Evolutionary conservation across 495 filamentous ascomycete genomes (phyloP), one percentile per base, ranked within the genome.

Genomic region (Xylaria telfairii): DNA sequence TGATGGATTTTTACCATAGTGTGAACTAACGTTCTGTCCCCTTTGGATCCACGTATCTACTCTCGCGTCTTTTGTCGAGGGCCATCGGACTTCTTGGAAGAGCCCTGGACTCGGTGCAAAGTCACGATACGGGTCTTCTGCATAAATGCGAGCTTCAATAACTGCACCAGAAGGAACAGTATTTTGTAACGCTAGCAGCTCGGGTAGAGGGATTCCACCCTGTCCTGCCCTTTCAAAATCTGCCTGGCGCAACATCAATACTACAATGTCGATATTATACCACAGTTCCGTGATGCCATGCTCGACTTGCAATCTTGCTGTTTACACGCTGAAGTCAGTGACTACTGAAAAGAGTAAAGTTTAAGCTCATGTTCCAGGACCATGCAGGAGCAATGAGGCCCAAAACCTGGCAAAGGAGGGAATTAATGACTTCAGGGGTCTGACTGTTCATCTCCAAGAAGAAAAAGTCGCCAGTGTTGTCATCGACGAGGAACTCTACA

Each of bases 401-500:
- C n/a, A n/a, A n/a, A n/a, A n/a, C n/a, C n/a, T n/a, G n/a, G n/a
- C n/a, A n/a, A n/a, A n/a, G n/a, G n/a, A n/a, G n/a, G n/a, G n/a
- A n/a, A n/a, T n/a, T n/a, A n/a, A n/a, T n/a, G n/a, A n/a, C n/a
- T n/a, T n/a, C n/a, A n/a, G n/a, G n/a, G n/a, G n/a, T n/a, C n/a
- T n/a, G n/a, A n/a, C n/a, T 90, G 73, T 91, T 91, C 87, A 92
- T 89, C 73, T 92, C 90, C 5, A 91, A 81, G 70, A 92, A 92
- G 77, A 87, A 92, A 78, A 89, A 90, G 12, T 85, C 81, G 0
- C 82, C 83, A 0, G 83, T 84, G 42, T 81, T 77, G 65, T 89
- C 88, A 72, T 92, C 88, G 13, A 91, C 87, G 3, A 92, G 82
- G 73, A 85, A 92, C 73, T 91, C 89, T 17, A 92, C 82, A 0